Evolutionary conservation across 192 early-diverging fungal species (phyloP).

Genomic region (Obelidium mucronatum): DNA sequence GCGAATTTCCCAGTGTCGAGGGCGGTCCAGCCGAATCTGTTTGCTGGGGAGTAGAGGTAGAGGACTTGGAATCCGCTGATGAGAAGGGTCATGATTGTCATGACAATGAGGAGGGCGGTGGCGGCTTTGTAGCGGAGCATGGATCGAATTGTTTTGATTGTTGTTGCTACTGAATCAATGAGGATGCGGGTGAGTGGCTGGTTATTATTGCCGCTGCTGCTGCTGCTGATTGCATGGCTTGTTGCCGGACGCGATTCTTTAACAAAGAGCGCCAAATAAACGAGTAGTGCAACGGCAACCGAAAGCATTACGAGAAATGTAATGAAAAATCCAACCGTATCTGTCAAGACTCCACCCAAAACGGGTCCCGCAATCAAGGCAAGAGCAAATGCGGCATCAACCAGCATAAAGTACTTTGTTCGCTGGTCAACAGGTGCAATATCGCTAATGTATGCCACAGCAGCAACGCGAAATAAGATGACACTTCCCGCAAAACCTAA

Average conservation of each 20-base stretch:
- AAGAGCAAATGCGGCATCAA: constrained; percentile 10
- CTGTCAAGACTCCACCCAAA: neutral
- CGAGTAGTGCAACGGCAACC: neutral
- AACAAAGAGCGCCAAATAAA: neutral
- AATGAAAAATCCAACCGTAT: neutral
- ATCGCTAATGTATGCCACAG: neutral
- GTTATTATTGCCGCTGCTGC: no score
- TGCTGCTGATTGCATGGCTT: neutral
- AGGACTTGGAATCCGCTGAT: neutral
- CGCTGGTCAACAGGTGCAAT: neutral
- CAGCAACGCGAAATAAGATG: constrained; percentile 1
- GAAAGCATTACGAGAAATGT: constrained; percentile 4
- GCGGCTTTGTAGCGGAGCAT: neutral
- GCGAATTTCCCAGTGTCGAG: constrained; percentile 17
- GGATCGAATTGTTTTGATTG: neutral
- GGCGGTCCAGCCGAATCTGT: neutral
- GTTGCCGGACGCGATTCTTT: neutral
- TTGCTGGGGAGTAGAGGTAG: constrained; percentile 5
- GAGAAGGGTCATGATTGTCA: neutral
- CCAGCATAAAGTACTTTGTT: constrained; percentile 8
- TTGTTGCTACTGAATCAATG: neutral
- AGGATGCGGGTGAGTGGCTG: neutral
- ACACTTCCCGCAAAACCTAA: no score
- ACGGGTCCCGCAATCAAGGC: constrained; percentile 19
- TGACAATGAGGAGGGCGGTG: neutral